Base-by-base conservation (phyloP, 2,329 filamentous ascomycete genomes). In the Beauveria brongniartii region DNA sequence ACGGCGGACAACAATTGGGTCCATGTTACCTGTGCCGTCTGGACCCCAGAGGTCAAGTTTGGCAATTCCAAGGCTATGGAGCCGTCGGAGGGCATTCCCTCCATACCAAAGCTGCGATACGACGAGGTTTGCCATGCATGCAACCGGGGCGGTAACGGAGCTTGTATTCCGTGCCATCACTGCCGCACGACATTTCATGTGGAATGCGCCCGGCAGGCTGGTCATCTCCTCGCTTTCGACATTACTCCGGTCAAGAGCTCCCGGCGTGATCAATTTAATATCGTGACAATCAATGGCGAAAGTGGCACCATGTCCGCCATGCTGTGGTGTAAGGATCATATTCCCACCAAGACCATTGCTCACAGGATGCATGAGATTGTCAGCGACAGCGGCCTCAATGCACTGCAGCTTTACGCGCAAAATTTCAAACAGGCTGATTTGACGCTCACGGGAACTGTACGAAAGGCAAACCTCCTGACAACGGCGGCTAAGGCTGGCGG, bases 1-100 rank as follows among this genome's bases (percentile, higher is more conserved):
- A 99, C 94, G 0, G 90, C 89, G 4, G 92, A 95, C 71, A 97
- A 97, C 75, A 97, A 97, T 70, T 99, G 94, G 94, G 91, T 97
- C 18, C 94, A 99, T 71, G 91, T 97, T 30, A 88, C 89, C 43
- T 99, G 94, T 70, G 92, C 94, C 1, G 80, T 96, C 20, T 97
- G 91, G 86, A 92, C 89, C 12, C 87, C 91, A 0, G 94, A 99
- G 73, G 88, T 96, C 68, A 94, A 92, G 69, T 99, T 97, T 73
- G 92, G 90, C 64, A 90, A 90, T 67, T 89, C 92, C 20, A 86
- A 87, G 68, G 85, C 89, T 20, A 77, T 99, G 40, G 89, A 92
- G 67, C 88, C 92, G 37, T 92, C 90, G 2, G 94, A 99, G 75
- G 93, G 93, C 22, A 91, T 99, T 65, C 89, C 90, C 4, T 87